phyloP scores from a whole-genome alignment of 1,284 basidiomycete species.

The Testicularia cyperi region DNA sequence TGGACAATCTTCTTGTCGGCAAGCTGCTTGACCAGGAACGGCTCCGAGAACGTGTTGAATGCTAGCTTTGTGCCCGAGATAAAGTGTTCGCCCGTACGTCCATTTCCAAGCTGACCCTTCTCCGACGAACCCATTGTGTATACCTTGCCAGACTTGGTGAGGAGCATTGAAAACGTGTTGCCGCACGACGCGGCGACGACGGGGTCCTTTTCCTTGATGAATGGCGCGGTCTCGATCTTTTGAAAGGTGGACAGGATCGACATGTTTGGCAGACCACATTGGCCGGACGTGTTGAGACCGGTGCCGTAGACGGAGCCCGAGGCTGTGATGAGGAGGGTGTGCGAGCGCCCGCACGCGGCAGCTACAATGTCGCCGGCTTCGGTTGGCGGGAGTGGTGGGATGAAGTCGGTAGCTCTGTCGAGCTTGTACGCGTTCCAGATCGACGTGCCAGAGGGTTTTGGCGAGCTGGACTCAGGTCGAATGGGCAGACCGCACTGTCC shows the following conservation, averaged over 20 bases:
- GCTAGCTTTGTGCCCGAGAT: slow-evolving; percentile 77
- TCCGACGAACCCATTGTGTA: slow-evolving; percentile 89
- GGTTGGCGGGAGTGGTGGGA: slow-evolving; percentile 65
- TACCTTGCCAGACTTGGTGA: slow-evolving; percentile 76
- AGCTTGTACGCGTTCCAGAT: slow-evolving; percentile 66
- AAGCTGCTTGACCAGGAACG: slow-evolving; percentile 68
- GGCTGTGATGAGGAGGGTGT: slow-evolving; percentile 79
- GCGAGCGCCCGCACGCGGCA: slow-evolving; percentile 78
- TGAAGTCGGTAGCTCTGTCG: slow-evolving; percentile 44
- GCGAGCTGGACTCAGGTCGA: slow-evolving; percentile 56
- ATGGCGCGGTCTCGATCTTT: slow-evolving; percentile 64
- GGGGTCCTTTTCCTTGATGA: slow-evolving; percentile 66
- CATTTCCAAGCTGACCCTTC: slow-evolving; percentile 88
- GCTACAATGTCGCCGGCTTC: slow-evolving; percentile 71
- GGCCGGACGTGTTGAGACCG: slow-evolving; percentile 80
- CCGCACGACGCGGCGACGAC: slow-evolving; percentile 77
- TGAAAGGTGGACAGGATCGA: slow-evolving; percentile 76
- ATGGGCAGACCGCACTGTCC: slow-evolving; percentile 58
- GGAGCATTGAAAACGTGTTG: slow-evolving; percentile 76
- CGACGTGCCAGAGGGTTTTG: slow-evolving; percentile 65
- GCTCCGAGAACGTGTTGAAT: slow-evolving; percentile 74
- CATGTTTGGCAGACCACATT: slow-evolving; percentile 71
- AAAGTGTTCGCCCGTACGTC: slow-evolving; percentile 83
- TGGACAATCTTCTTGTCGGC: slow-evolving; percentile 75
- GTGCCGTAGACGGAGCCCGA: slow-evolving; percentile 80